A percentile compares a stretch with the other conserved stretches of the same genome.
Evolutionary conservation across 2,329 filamentous ascomycete species (phyloP).

Genomic region (Kalmusia sp.): DNA sequence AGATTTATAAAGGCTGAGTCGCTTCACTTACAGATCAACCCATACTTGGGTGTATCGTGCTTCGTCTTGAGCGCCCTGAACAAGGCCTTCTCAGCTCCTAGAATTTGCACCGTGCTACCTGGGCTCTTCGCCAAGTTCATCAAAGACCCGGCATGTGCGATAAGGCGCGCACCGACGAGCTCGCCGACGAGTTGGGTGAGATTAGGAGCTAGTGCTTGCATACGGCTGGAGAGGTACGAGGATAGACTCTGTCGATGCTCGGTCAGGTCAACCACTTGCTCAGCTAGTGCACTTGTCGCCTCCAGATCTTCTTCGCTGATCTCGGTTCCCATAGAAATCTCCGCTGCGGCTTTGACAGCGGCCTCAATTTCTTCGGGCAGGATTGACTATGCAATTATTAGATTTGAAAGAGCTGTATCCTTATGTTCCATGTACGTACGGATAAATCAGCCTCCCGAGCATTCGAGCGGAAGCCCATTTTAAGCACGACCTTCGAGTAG

Average conservation of each 20-base stretch:
- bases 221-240: slow-evolving; percentile 87
- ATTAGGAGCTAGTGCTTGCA: slow-evolving; percentile 97
- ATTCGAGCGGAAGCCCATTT: slow-evolving; percentile 87
- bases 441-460: slow-evolving; percentile 78
- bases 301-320: slow-evolving; percentile 91
- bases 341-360: slow-evolving; percentile 90
- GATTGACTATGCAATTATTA: slow-evolving; percentile 59
- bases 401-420: background rate
- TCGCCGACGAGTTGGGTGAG: slow-evolving; percentile 92
- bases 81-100: slow-evolving; percentile 97
- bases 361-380: slow-evolving; percentile 94
- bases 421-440: slow-evolving; percentile 4
- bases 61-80: slow-evolving; percentile 99
- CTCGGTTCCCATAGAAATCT: slow-evolving; percentile 98
- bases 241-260: slow-evolving; percentile 82
- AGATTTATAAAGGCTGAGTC: too few species aligned
- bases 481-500: slow-evolving; percentile 78
- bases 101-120: slow-evolving; percentile 94
- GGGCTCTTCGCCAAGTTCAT: slow-evolving; percentile 95
- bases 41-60: slow-evolving; percentile 98
- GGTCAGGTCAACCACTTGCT: slow-evolving; percentile 91
- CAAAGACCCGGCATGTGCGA: slow-evolving; percentile 92
- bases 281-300: slow-evolving; percentile 89
- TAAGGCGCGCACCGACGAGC: slow-evolving; percentile 91
- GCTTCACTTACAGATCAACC: too few species aligned